These are phyloP conservation scores for Tolypocladium ophioglossoides DNA, from an alignment of 2,329 filamentous ascomycete species.

Conservation along the genomic window DNA sequence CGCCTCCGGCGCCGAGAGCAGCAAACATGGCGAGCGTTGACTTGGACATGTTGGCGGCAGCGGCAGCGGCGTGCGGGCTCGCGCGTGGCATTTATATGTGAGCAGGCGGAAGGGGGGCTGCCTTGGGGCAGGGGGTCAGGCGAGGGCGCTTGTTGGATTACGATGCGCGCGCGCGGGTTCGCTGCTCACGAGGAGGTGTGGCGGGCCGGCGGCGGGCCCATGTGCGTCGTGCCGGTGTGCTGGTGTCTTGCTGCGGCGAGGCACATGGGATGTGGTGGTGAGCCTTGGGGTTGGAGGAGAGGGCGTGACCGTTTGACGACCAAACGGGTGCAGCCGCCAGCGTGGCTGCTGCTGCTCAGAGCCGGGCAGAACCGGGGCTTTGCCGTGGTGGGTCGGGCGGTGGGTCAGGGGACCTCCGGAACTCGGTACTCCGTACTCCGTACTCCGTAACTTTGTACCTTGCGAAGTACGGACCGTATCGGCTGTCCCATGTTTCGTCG, in stretches of 20 bases:
- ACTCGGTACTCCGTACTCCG: too few species aligned
- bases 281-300: background rate
- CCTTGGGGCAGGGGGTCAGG: background rate
- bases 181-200: conserved; percentile 3
- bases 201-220: background rate
- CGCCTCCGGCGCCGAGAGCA: conserved; percentile 64
- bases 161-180: background rate
- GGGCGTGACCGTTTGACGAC: background rate
- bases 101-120: background rate
- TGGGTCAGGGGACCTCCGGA: background rate
- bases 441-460: too few species aligned
- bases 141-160: background rate
- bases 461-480: too few species aligned
- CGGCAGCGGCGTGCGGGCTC: conserved; percentile 3
- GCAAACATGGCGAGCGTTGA: conserved; percentile 65
- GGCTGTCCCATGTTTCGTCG: too few species aligned
- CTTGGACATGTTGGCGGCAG: conserved; percentile 57
- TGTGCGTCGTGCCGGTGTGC: conserved; percentile 1
- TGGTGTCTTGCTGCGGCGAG: background rate
- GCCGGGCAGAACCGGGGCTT: background rate
- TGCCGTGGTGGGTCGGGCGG: background rate
- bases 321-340: background rate
- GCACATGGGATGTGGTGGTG: conserved; percentile 1
- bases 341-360: background rate
- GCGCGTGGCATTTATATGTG: conserved; percentile 8